These are phyloP conservation scores for Naganishia liquefaciens DNA, from an alignment of 1,284 basidiomycete species.

Conservation along the genomic window DNA sequence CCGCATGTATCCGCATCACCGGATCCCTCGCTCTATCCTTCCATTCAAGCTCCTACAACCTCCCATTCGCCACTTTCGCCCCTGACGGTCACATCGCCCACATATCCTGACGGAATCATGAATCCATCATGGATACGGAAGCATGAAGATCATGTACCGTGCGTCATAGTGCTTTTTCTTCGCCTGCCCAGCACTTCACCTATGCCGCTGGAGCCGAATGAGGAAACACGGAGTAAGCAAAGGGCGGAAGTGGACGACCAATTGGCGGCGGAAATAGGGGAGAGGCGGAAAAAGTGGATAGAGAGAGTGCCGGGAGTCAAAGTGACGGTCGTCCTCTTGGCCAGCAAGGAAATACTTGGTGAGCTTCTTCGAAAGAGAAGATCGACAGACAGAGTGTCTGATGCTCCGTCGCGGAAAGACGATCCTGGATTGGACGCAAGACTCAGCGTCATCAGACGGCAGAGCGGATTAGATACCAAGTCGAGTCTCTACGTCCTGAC, in stretches of 20 bases:
- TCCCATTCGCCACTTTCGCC: conserved; percentile 88
- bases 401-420: conserved; percentile 57
- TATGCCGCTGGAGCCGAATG: conserved; percentile 38
- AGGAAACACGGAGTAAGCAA: conserved; percentile 58
- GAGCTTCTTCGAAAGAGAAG: conserved; percentile 37
- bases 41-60: conserved; percentile 29
- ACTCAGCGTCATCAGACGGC: conserved; percentile 78
- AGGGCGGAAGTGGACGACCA: conserved; percentile 70
- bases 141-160: conserved; percentile 84
- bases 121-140: conserved; percentile 97
- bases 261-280: conserved; percentile 73
- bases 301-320: conserved; percentile 77
- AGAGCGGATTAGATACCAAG: conserved; percentile 83
- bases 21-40: conserved; percentile 38
- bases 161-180: conserved; percentile 87
- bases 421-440: conserved; percentile 78
- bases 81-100: conserved; percentile 77
- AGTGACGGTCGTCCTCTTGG: conserved; percentile 90
- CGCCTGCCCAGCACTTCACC: conserved; percentile 67
- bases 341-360: conserved; percentile 80
- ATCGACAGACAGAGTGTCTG: conserved; percentile 1
- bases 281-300: conserved; percentile 72
- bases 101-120: conserved; percentile 91
- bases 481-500: conserved; percentile 92
- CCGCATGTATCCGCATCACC: conserved; percentile 14